These are phyloP conservation scores for Aegilops umbellulata DNA, from an alignment of 176 grass and related monocot genomes.

Conservation along the genomic window DNA sequence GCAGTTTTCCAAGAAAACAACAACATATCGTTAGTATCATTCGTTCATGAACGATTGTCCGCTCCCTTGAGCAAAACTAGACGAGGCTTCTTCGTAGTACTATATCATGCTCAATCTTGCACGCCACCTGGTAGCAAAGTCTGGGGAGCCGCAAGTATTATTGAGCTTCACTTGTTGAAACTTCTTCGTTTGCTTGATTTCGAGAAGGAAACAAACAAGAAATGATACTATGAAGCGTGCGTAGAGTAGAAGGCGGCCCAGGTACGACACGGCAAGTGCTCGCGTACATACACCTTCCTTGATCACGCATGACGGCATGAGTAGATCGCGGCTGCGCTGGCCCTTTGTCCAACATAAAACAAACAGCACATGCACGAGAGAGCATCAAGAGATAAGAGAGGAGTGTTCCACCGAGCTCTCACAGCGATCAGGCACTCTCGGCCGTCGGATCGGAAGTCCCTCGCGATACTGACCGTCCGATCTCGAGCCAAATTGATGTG, in stretches of 20 bases:
- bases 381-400: too few relatives aligned
- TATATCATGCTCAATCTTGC: too few relatives aligned
- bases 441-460: too few relatives aligned
- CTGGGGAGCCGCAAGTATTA: background rate
- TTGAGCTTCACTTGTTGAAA: background rate
- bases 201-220: background rate
- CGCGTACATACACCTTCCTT: background rate
- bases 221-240: background rate
- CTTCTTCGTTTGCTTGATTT: background rate
- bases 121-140: too few relatives aligned
- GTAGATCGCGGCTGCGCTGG: background rate
- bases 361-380: background rate
- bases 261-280: slow-evolving; percentile 2
- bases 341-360: background rate
- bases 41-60: background rate
- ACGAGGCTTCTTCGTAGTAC: too few relatives aligned
- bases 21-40: background rate
- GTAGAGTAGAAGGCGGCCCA: slow-evolving; percentile 1
- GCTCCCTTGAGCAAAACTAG: too few relatives aligned
- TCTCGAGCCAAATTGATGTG: too few relatives aligned
- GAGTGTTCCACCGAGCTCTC: too few relatives aligned
- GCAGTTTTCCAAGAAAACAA: background rate
- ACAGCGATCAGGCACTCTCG: too few relatives aligned
- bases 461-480: too few relatives aligned
- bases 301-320: background rate